phyloP scores from a whole-genome alignment of 1,284 basidiomycete species.

The Leucoagaricus sp. region DNA sequence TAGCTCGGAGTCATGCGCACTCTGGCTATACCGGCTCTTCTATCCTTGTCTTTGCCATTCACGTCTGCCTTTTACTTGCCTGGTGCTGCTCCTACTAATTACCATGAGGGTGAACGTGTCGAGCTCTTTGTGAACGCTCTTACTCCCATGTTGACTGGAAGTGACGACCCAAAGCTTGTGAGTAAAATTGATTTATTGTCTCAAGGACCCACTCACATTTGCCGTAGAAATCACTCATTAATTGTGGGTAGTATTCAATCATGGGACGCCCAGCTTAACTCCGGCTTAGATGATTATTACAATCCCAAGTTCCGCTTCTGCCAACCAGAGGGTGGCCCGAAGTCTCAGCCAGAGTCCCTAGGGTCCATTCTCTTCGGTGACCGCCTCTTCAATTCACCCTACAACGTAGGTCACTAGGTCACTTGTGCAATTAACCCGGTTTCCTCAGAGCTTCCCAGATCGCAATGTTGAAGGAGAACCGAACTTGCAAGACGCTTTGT shows the following conservation, averaged over 20 bases:
- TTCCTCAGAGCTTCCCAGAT: conserved; percentile 46
- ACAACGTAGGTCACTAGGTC: conserved; percentile 59
- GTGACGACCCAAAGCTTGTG: conserved; percentile 79
- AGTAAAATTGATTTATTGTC: conserved; percentile 19
- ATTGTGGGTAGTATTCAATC: conserved; percentile 50
- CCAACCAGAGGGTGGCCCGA: conserved; percentile 72
- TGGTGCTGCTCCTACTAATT: conserved; percentile 80
- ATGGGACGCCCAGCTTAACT: neutral
- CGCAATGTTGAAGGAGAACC: conserved; percentile 72
- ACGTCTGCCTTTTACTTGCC: conserved; percentile 49
- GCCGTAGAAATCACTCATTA: conserved; percentile 79
- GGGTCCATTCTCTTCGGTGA: conserved; percentile 97
- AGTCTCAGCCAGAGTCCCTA: conserved; percentile 84
- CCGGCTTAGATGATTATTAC: conserved; percentile 79
- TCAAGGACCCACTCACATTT: neutral
- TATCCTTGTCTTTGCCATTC: neutral
- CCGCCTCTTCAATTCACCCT: conserved; percentile 90
- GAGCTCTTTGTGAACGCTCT: conserved; percentile 85
- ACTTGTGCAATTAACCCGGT: conserved; percentile 16
- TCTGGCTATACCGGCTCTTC: neutral
- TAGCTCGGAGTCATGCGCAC: conserved; percentile 7
- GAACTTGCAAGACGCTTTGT: conserved; percentile 82
- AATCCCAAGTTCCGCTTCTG: conserved; percentile 88
- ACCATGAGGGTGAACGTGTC: conserved; percentile 68
- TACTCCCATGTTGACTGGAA: conserved; percentile 77